Evolutionary conservation across 1,284 basidiomycete species (phyloP), one percentile per base, ranked within the genome.

Genomic region (Stereum hirsutum): DNA sequence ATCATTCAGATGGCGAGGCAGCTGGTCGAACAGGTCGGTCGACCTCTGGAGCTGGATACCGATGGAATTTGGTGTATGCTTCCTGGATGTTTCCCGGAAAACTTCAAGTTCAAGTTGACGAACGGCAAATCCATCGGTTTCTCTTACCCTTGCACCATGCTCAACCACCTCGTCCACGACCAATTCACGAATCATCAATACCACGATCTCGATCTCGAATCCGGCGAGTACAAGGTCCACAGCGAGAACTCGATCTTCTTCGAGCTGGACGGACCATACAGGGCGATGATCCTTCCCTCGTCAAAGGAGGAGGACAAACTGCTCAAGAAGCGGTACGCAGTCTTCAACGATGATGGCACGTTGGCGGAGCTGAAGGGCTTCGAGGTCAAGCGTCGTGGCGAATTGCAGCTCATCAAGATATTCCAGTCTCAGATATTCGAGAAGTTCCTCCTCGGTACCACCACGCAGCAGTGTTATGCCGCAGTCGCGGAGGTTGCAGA

Each of bases 31-130:
- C 90, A 96, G 60, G 93, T 99, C 44, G 96, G 96, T 1, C 81
- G 96, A 15, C 96, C 96, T 1, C 79, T 99, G 42, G 96, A 99
- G 59, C 69, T 99, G 51, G 96, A 99, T 63, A 99, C 96, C 11
- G 96, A 99, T 63, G 96, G 96, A 55, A 99, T 99, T 54, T 99
- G 96, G 96, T 99, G 96, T 64, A 99, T 99, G 96, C 80, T 99
- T 20, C 96, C 96, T 5, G 92, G 92, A 7, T 80, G 91, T 10
- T 99, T 99, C 63, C 96, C 96, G 1, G 96, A 99, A 64, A 91
- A 98, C 66, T 99, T 98, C 77, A 87, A 82, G 59, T 98, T 99
- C 75, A 82, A 92, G 59, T 75, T 96, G 45, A 72, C 74, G 44
- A 85, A 78, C 55, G 95, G 96, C 48, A 98, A 98, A 68, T 70